Percentiles rank a stretch among this genome's conserved stretches.
Conservation (phyloP, 768 basidiomycete genomes). For the Xanthoconium purpureum region DNA sequence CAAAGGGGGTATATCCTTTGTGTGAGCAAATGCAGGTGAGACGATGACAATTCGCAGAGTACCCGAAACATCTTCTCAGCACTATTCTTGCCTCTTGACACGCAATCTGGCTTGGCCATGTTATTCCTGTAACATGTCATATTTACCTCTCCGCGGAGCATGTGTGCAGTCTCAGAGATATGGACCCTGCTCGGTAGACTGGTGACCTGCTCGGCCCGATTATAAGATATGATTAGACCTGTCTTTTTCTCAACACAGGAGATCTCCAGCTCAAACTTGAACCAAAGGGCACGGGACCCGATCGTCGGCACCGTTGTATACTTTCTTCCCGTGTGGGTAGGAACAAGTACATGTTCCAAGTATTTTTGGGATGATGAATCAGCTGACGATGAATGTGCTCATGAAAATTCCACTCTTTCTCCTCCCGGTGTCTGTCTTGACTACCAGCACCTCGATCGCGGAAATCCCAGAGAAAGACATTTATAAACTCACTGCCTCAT, state of each 20-base stretch:
- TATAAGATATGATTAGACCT: background rate
- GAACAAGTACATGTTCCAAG: background rate
- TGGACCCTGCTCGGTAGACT: too few relatives aligned
- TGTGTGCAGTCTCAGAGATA: background rate
- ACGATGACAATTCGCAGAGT: background rate
- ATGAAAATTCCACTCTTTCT: conserved; percentile 15
- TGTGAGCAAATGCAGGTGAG: background rate
- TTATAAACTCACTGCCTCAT: conserved; percentile 27
- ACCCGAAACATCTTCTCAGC: background rate
- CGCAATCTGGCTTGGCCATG: background rate
- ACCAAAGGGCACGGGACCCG: background rate
- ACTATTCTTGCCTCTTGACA: conserved; percentile 7
- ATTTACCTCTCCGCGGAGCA: conserved; percentile 1
- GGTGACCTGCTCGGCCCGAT: too few relatives aligned
- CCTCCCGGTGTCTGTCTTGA: conserved; percentile 16
- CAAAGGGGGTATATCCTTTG: background rate
- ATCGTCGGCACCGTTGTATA: conserved; percentile 11
- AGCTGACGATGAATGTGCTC: conserved; percentile 9
- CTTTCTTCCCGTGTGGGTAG: conserved; percentile 6
- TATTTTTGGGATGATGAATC: conserved; percentile 3
- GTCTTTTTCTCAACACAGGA: background rate
- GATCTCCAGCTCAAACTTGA: background rate
- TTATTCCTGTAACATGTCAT: background rate
- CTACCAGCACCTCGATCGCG: conserved; percentile 11
- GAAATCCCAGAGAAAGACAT: conserved; percentile 21